Conservation (phyloP, 768 basidiomycete genomes). For the Tylopilus subfusipes region DNA sequence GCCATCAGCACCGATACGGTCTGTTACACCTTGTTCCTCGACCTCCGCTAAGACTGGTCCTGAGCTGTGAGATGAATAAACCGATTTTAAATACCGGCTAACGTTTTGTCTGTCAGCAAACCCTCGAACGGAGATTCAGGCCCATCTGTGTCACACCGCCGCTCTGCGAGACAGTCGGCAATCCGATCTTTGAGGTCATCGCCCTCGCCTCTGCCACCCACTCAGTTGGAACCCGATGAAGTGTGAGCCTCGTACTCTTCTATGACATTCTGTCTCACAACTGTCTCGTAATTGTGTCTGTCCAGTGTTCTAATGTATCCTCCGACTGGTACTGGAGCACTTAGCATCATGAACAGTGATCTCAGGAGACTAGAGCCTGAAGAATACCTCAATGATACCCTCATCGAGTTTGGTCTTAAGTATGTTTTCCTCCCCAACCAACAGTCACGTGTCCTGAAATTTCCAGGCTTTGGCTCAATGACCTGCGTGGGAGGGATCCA, state of each 20-base stretch:
- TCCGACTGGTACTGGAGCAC: constrained; percentile 61
- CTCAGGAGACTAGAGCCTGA: constrained; percentile 66
- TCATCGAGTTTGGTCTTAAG: constrained; percentile 97
- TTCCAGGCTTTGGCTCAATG: constrained; percentile 64
- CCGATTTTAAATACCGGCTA: neutral
- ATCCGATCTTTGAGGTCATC: constrained; percentile 15
- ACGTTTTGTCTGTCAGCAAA: constrained; percentile 9
- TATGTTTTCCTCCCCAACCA: constrained; percentile 35
- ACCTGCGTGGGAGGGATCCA: constrained; percentile 52
- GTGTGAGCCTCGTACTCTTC: constrained; percentile 41
- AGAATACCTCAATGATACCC: constrained; percentile 92
- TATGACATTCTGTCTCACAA: constrained; percentile 2
- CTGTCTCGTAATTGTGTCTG: neutral
- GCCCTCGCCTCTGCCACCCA: constrained; percentile 30
- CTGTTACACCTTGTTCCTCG: constrained; percentile 18
- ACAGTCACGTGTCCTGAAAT: constrained; percentile 2
- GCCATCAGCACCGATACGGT: neutral
- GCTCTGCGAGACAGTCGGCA: constrained; percentile 36
- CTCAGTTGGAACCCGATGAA: constrained; percentile 54
- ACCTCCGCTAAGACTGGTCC: constrained; percentile 12
- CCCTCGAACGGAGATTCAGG: constrained; percentile 6
- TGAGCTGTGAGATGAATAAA: constrained; percentile 16
- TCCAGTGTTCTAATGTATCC: constrained; percentile 76
- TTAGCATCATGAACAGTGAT: constrained; percentile 82
- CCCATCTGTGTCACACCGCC: constrained; percentile 20